Evolutionary conservation across 345 rosid species (phyloP).

Genomic region (Psidium guajava): DNA sequence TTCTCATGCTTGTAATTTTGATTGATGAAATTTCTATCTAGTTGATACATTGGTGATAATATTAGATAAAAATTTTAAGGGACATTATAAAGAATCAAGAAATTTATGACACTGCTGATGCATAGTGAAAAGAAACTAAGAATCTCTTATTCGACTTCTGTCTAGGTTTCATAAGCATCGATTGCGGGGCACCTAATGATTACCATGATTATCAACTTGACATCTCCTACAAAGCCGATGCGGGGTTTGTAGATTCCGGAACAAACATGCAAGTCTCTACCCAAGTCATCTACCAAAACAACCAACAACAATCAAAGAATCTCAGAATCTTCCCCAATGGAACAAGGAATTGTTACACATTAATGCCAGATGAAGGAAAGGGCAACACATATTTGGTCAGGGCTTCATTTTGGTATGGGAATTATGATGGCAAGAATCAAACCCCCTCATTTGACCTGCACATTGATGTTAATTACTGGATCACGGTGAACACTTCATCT

Average conservation of each 20-base stretch:
- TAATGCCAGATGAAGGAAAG: neutral
- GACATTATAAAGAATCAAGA: neutral
- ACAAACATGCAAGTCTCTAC: neutral
- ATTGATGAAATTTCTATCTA: neutral
- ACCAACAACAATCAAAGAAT: neutral
- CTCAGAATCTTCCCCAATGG: slow-evolving; percentile 18
- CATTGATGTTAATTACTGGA: slow-evolving; percentile 41
- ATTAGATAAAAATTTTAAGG: neutral
- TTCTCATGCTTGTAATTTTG: neutral
- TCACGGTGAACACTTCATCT: slow-evolving; percentile 1
- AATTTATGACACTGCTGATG: neutral
- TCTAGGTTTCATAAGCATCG: slow-evolving; percentile 15
- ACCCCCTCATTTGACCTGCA: slow-evolving; percentile 32
- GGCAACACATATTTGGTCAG: slow-evolving; percentile 33
- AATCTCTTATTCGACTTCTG: neutral
- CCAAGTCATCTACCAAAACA: neutral
- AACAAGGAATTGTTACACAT: slow-evolving; percentile 17
- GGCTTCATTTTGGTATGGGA: slow-evolving; percentile 37
- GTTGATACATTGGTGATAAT: neutral
- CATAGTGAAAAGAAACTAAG: neutral
- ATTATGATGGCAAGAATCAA: slow-evolving; percentile 25
- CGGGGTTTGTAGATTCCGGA: slow-evolving; percentile 3
- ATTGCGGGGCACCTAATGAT: slow-evolving; percentile 7
- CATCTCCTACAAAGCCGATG: slow-evolving; percentile 4
- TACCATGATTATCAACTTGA: neutral